Evolutionary conservation across 1,284 basidiomycete species (phyloP).

Genomic region (Trametes sp.): DNA sequence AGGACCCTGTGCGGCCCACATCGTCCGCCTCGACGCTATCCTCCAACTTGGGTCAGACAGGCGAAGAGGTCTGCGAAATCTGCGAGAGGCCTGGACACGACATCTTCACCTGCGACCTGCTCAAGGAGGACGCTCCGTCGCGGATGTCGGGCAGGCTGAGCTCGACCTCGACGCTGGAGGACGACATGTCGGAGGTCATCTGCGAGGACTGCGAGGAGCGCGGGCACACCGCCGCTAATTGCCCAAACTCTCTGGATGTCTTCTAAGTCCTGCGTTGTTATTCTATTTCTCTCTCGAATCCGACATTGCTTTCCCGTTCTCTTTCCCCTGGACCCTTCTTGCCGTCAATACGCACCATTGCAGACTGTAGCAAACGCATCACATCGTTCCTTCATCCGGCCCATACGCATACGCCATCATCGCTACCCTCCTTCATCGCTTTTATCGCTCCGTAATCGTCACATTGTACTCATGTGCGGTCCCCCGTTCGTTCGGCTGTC

Average conservation of each 20-base stretch:
- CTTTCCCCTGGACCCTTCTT: background rate
- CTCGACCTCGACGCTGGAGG: constrained; percentile 5
- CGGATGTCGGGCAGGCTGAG: constrained; percentile 22
- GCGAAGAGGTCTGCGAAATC: constrained; percentile 74
- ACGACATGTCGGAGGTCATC: constrained; percentile 48
- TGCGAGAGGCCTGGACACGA: constrained; percentile 86
- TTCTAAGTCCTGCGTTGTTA: constrained; percentile 53
- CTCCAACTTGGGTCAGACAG: constrained; percentile 21
- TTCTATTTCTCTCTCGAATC: background rate
- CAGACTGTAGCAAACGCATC: constrained; percentile 25
- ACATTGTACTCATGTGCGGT: constrained; percentile 30
- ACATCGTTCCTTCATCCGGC: constrained; percentile 8
- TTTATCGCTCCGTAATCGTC: constrained; percentile 24
- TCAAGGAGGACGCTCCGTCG: constrained; percentile 50
- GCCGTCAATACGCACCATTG: background rate
- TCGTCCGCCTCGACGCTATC: constrained; percentile 27
- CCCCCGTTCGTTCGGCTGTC: constrained; percentile 10
- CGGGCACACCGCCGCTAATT: constrained; percentile 74
- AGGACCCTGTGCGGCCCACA: constrained; percentile 29
- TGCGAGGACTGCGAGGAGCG: constrained; percentile 82
- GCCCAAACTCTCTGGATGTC: constrained; percentile 82
- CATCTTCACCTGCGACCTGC: constrained; percentile 78
- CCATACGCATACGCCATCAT: constrained; percentile 6
- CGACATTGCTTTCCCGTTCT: constrained; percentile 2
- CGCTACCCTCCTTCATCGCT: constrained; percentile 23